Base-by-base conservation (phyloP, 2,329 filamentous ascomycete species). In the Sclerotinia spermophila region DNA sequence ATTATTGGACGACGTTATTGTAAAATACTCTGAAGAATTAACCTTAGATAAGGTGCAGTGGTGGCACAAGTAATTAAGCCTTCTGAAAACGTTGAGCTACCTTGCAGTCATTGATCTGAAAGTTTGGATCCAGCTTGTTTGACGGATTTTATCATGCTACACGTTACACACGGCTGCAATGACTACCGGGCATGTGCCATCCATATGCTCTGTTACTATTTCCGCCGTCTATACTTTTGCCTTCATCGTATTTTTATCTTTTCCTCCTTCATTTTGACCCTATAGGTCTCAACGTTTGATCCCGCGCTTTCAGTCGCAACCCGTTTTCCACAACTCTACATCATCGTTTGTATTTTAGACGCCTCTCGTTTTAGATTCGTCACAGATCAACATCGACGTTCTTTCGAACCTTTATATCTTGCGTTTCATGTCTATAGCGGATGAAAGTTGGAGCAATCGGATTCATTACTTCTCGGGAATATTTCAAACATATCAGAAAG, bases 201-300 rank as follows among this genome's bases (percentile, higher is more conserved):
- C 92, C 44, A 93, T 91, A 33, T 86, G 86, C 77, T 77, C 85
- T 86, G 48, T 89, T 89, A 89, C 44, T 67, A 60, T 44, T 67
- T 67, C 53, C 38, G 53, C 53, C 33, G 44, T 66, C 60, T 40
- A 69, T 45, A 21, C 48, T 40, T 30, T 53, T 53, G 24, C 35
- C 35, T 68, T 24, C 87, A 87, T 68, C 90, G 89, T 79, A 92
- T 40, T 70, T 60, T 53, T 33, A 51, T 40, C 64, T 30, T 30
- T 67, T 53, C 44, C 13, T 51, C 40, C 59, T 45, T 42, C 27
- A 21, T n/a, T 62, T 45, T 45, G 60, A 11, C 21, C 24, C 27
- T 33, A 35, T 33, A 33, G 35, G 10, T 17, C 60, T 44, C 42
- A 17, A 62, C 30, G 30, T 24, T 45, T 45, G 60, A 45, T 45